phyloP scores from a whole-genome alignment of 495 filamentous ascomycete genomes.

The Aspergillus saccharolyticus region DNA sequence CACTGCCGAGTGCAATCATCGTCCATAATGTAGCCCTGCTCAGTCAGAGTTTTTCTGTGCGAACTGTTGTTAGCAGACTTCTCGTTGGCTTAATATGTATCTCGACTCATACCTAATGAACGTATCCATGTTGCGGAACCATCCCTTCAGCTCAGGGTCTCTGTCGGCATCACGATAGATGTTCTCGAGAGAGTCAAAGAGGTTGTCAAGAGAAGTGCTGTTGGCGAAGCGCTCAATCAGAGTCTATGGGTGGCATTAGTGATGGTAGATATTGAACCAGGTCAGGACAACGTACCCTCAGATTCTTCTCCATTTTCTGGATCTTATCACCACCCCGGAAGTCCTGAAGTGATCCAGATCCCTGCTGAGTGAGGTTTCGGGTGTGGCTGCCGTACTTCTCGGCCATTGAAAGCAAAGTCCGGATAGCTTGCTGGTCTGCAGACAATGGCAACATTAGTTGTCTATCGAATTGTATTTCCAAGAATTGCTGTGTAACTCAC shows the following conservation, averaged over 20 bases:
- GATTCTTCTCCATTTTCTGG: slow-evolving; percentile 66
- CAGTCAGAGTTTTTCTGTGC: slow-evolving; percentile 68
- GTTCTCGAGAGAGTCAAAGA: slow-evolving; percentile 78
- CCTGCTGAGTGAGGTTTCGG: slow-evolving; percentile 57
- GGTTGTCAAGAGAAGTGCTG: slow-evolving; percentile 78
- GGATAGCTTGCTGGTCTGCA: slow-evolving; percentile 74
- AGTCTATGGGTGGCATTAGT: slow-evolving; percentile 53
- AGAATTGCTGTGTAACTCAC: slow-evolving; percentile 34
- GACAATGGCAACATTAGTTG: not conserved
- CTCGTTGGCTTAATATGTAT: not conserved
- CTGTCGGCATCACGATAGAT: slow-evolving; percentile 89
- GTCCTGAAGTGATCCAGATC: slow-evolving; percentile 62
- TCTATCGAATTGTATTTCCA: not conserved
- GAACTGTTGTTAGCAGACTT: slow-evolving; percentile 9
- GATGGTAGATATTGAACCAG: slow-evolving; percentile 13
- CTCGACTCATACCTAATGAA: slow-evolving; percentile 68
- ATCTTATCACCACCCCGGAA: slow-evolving; percentile 57
- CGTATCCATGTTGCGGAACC: slow-evolving; percentile 75
- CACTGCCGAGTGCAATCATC: slow-evolving; percentile 78
- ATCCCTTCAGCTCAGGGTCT: slow-evolving; percentile 80
- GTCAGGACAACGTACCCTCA: slow-evolving; percentile 54
- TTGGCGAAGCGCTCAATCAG: slow-evolving; percentile 96
- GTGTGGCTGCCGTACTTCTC: slow-evolving; percentile 81
- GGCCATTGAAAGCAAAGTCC: slow-evolving; percentile 75
- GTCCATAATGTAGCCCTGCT: slow-evolving; percentile 87